These are phyloP conservation scores for Daldinia decipiens DNA, from an alignment of 495 filamentous ascomycete genomes.

Conservation along the genomic window DNA sequence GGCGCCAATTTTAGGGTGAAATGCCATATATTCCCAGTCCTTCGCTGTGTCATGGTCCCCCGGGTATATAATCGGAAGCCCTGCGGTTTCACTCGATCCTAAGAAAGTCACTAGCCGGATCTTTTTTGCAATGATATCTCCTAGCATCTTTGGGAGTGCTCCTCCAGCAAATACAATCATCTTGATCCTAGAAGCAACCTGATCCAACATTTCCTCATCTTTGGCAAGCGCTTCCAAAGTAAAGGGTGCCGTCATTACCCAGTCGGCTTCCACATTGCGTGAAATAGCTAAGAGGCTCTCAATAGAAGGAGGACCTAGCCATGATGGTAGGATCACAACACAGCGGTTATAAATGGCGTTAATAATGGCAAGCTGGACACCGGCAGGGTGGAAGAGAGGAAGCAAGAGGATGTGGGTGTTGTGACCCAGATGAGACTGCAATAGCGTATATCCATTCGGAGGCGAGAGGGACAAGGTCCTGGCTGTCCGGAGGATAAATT, in stretches of 20 bases:
- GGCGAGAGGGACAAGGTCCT: not conserved
- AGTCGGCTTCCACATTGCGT: not conserved
- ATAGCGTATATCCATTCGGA: not conserved
- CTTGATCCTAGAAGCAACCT: not conserved
- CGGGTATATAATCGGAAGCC: not conserved
- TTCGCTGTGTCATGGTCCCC: not conserved
- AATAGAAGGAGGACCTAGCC: not conserved
- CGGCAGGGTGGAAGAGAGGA: not conserved
- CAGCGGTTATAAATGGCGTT: conserved; percentile 4
- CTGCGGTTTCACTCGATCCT: not conserved
- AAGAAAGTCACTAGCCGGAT: not conserved
- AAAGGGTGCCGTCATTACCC: not conserved
- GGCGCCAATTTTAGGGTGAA: not conserved
- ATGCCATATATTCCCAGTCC: conserved; percentile 1
- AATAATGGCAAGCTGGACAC: not conserved
- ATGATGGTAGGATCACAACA: conserved; percentile 1
- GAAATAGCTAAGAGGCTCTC: not conserved
- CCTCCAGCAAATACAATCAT: conserved; percentile 5
- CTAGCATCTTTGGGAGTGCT: not conserved
- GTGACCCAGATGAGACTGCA: not conserved
- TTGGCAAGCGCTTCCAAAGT: not conserved
- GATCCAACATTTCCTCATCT: not conserved
- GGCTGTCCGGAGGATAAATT: not conserved
- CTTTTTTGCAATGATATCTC: not conserved
- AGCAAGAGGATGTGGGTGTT: not conserved